Conservation (phyloP, 1,139 yeast genomes). For the Magnusiomyces suaveolens region DNA sequence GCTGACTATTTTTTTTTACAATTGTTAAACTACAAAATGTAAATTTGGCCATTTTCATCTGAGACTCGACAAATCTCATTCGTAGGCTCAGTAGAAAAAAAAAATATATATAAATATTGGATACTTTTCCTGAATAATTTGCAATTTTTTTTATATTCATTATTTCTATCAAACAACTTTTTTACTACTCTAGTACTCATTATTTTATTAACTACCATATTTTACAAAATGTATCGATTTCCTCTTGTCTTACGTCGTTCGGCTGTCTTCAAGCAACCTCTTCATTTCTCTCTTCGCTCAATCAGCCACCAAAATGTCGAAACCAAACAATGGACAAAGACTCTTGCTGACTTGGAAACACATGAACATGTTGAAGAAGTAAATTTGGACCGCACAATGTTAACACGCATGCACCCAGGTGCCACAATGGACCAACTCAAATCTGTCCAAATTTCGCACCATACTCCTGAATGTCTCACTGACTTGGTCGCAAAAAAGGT, state of each 20-base stretch:
- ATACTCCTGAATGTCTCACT: conserved; percentile 39
- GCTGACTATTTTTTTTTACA: not conserved
- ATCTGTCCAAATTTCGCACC: conserved; percentile 42
- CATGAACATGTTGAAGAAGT: not conserved
- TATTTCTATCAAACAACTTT: not conserved
- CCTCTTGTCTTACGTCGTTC: not conserved
- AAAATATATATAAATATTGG: no score
- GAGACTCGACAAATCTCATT: no score
- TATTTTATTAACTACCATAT: not conserved
- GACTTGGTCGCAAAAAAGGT: conserved; percentile 48
- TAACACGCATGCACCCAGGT: conserved; percentile 40
- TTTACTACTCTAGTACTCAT: not conserved
- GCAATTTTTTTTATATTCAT: not conserved
- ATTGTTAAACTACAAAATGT: not conserved
- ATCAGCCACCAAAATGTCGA: conserved; percentile 1
- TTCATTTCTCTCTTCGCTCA: not conserved
- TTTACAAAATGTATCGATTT: not conserved
- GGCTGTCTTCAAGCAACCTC: not conserved
- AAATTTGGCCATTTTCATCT: not conserved
- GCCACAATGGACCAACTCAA: conserved; percentile 31
- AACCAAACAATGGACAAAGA: conserved; percentile 7
- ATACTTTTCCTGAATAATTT: not conserved
- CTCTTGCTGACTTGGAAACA: conserved; percentile 9
- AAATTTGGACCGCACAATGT: not conserved
- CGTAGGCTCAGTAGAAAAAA: no score